Conservation (phyloP, 2,329 filamentous ascomycete species). For the Phyllosticta citrichinensis region DNA sequence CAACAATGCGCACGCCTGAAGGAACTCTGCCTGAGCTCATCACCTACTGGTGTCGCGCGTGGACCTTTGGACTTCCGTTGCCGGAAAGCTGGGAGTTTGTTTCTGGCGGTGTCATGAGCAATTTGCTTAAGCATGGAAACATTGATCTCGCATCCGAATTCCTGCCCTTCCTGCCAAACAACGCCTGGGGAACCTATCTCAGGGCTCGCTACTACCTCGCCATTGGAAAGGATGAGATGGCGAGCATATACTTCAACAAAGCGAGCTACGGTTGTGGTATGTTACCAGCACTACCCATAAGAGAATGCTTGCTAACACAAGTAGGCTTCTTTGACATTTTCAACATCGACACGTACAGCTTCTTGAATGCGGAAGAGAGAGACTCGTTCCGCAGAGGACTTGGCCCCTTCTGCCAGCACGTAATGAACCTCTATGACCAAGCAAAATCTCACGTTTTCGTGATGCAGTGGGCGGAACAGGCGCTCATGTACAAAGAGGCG, state of each 20-base stretch:
- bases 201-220: slow-evolving; percentile 71
- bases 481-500: background rate
- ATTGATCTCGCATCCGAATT: slow-evolving; percentile 49
- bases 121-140: slow-evolving; percentile 34
- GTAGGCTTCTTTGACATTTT: slow-evolving; percentile 26
- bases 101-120: slow-evolving; percentile 32
- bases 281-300: background rate
- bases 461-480: slow-evolving; percentile 67
- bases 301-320: slow-evolving; percentile 19
- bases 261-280: slow-evolving; percentile 73
- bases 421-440: slow-evolving; percentile 72
- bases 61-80: slow-evolving; percentile 24
- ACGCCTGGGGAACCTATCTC: slow-evolving; percentile 61
- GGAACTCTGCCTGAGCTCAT: slow-evolving; percentile 23
- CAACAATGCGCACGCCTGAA: slow-evolving; percentile 21
- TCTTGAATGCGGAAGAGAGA: slow-evolving; percentile 68
- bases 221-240: slow-evolving; percentile 61
- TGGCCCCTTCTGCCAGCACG: slow-evolving; percentile 76
- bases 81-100: slow-evolving; percentile 23
- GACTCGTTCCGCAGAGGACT: slow-evolving; percentile 60
- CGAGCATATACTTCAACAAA: slow-evolving; percentile 68
- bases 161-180: slow-evolving; percentile 52
- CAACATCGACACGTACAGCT: slow-evolving; percentile 40
- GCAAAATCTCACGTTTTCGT: slow-evolving; percentile 69
- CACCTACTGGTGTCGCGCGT: slow-evolving; percentile 38